Percentiles rank a stretch among this genome's conserved stretches.
These are phyloP conservation scores for Smittium culicis DNA, from an alignment of 371 early-diverging fungal genomes.

Conservation along the genomic window DNA sequence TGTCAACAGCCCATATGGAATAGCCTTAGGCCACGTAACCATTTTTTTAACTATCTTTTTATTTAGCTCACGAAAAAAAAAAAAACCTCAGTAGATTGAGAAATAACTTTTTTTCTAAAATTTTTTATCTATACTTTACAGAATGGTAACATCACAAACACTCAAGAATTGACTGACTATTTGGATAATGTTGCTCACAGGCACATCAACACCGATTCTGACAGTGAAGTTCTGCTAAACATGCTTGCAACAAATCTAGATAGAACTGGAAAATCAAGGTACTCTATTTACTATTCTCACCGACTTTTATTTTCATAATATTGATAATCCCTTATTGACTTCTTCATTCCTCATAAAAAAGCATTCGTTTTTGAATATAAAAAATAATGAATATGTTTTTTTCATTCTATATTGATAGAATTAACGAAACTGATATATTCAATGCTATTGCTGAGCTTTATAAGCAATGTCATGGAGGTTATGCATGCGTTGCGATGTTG, in stretches of 20 bases:
- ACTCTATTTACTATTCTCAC: conserved; percentile 15
- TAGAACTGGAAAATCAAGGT: conserved; percentile 73
- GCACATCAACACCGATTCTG: conserved; percentile 97
- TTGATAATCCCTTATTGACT: conserved; percentile 9
- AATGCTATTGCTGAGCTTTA: conserved; percentile 72
- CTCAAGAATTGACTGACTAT: conserved; percentile 64
- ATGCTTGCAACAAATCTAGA: conserved; percentile 86
- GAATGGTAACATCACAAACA: conserved; percentile 94
- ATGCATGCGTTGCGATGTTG: conserved; percentile 90
- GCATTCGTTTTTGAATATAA: conserved; percentile 3
- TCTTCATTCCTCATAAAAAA: background rate
- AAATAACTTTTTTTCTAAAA: background rate
- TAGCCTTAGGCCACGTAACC: conserved; percentile 73
- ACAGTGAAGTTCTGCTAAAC: conserved; percentile 91
- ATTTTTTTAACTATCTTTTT: conserved; percentile 1
- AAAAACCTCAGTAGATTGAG: conserved; percentile 7
- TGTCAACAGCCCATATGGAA: conserved; percentile 95
- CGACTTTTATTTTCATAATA: conserved; percentile 10
- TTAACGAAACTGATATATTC: conserved; percentile 94
- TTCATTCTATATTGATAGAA: conserved; percentile 31
- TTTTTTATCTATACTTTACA: conserved; percentile 26
- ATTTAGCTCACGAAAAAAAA: too few relatives aligned
- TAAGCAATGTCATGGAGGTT: conserved; percentile 73
- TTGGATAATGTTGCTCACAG: conserved; percentile 88
- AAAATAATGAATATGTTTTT: background rate